Conservation (phyloP, 2,329 filamentous ascomycete genomes). For the Pseudogymnoascus sp. region DNA sequence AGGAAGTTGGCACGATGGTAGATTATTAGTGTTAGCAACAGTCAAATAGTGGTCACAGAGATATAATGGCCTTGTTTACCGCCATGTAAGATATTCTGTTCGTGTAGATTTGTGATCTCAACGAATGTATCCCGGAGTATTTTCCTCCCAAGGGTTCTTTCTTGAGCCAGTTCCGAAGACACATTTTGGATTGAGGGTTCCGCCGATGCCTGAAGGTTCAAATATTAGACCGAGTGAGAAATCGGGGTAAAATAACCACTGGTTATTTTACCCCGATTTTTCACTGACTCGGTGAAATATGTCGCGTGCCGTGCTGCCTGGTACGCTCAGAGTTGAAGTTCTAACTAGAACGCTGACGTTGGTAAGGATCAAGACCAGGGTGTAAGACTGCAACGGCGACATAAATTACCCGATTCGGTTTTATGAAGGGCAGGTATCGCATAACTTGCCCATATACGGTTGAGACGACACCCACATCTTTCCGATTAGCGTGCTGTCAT, state of each 20-base stretch:
- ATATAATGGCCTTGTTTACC: slow-evolving; percentile 18
- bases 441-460: too few species aligned
- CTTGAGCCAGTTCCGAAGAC: slow-evolving; percentile 30
- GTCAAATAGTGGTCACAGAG: background rate
- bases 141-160: slow-evolving; percentile 32
- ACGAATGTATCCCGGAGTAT: slow-evolving; percentile 36
- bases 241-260: too few species aligned
- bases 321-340: background rate
- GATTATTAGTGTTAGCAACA: background rate
- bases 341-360: background rate
- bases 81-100: slow-evolving; percentile 32
- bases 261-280: background rate
- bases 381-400: background rate
- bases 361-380: background rate
- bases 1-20: slow-evolving; percentile 31
- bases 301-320: background rate
- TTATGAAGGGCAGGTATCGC: background rate
- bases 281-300: background rate
- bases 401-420: background rate
- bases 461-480: too few species aligned
- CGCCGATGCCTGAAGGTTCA: background rate
- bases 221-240: background rate
- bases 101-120: slow-evolving; percentile 32
- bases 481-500: too few species aligned
- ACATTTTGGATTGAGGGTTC: background rate